Percentiles rank a stretch among this genome's conserved stretches.
phyloP scores from a whole-genome alignment of 441 rosid species.

The Corymbia citriodora region DNA sequence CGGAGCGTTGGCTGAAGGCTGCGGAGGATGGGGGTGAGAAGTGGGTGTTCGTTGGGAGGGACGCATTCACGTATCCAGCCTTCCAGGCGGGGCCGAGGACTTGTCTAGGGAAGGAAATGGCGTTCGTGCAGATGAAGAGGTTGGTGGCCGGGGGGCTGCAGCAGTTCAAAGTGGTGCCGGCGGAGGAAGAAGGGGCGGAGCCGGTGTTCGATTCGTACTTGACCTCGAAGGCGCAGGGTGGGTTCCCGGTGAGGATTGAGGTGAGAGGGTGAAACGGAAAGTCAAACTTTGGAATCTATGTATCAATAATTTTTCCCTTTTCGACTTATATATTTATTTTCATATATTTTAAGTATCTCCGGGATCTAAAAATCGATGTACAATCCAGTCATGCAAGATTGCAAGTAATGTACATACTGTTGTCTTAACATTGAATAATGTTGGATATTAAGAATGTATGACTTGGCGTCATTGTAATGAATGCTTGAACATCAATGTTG shows the following conservation, averaged over 20 bases:
- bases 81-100: conserved; percentile 56
- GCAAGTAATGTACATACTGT: not conserved
- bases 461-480: not conserved
- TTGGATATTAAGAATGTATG: not conserved
- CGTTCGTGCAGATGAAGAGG: conserved; percentile 56
- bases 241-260: conserved; percentile 30
- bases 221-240: conserved; percentile 35
- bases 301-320: not conserved
- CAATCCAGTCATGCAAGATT: not conserved
- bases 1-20: conserved; percentile 41
- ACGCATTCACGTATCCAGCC: conserved; percentile 35
- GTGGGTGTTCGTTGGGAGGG: conserved; percentile 32
- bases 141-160: conserved; percentile 26
- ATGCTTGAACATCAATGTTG: too few species aligned
- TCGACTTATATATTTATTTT: not conserved
- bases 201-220: conserved; percentile 21
- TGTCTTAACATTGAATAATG: not conserved
- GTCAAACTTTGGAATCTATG: not conserved
- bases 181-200: conserved; percentile 10
- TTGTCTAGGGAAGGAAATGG: conserved; percentile 63
- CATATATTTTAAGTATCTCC: not conserved
- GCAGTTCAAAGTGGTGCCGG: conserved; percentile 32
- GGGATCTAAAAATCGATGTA: not conserved
- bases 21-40: conserved; percentile 8
- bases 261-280: conserved; percentile 2